Percentiles rank a stretch among this genome's conserved stretches.
Conservation (phyloP, 257 asterid species). For the Haberlea rhodopensis region DNA sequence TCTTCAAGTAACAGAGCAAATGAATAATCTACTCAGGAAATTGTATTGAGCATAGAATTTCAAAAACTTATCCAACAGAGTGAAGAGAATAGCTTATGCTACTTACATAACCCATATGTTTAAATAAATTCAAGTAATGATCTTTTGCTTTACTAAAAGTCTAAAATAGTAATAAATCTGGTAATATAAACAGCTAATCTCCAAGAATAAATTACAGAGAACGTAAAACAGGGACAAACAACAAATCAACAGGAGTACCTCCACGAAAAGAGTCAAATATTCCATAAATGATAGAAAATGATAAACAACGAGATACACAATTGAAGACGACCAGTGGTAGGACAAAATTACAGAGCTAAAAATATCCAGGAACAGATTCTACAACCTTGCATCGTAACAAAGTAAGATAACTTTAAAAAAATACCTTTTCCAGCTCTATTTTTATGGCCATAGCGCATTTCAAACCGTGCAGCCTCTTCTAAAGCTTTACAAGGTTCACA, state of each 20-base stretch:
- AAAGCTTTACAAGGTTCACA: slow-evolving; percentile 91
- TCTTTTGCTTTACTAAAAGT: neutral
- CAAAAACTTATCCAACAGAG: neutral
- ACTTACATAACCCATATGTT: neutral
- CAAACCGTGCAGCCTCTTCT: slow-evolving; percentile 94
- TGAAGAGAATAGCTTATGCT: neutral
- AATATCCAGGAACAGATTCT: slow-evolving; percentile 2
- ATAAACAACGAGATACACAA: neutral
- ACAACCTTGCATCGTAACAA: slow-evolving; percentile 14
- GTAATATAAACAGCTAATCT: neutral
- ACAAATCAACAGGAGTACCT: neutral
- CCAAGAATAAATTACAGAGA: neutral
- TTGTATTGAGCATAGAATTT: neutral
- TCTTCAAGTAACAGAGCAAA: neutral
- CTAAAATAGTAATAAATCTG: neutral
- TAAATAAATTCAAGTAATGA: neutral
- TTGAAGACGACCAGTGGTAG: slow-evolving; percentile 12
- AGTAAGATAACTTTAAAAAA: neutral
- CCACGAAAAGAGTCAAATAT: neutral
- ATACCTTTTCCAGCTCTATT: slow-evolving; percentile 66
- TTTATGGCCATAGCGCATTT: slow-evolving; percentile 76
- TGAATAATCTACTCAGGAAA: neutral
- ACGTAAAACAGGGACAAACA: neutral
- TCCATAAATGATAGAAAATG: slow-evolving; percentile 1
- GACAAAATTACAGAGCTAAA: slow-evolving; percentile 21